Conservation (phyloP, 2,329 filamentous ascomycete species). For the Thermothelomyces thermophilus region DNA sequence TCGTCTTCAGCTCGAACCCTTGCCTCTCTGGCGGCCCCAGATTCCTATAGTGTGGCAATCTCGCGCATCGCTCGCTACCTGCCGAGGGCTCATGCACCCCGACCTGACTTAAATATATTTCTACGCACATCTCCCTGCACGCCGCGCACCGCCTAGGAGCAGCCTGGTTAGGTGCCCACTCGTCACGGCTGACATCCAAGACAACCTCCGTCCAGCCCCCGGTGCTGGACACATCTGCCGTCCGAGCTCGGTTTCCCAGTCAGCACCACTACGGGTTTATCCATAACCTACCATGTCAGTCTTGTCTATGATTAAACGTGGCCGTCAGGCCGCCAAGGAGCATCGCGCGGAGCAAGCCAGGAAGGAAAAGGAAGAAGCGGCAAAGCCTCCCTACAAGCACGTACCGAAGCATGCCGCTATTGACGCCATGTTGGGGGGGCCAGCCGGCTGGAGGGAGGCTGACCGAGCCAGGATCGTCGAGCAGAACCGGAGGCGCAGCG, state of each 20-base stretch:
- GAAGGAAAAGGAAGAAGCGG: constrained; percentile 38
- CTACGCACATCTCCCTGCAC: constrained; percentile 4
- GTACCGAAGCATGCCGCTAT: constrained; percentile 55
- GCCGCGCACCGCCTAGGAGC: constrained; percentile 1
- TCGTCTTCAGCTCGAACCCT: constrained; percentile 5
- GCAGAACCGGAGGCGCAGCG: constrained; percentile 44
- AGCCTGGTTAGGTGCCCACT: constrained; percentile 6
- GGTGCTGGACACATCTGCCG: background rate
- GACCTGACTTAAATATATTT: constrained; percentile 13
- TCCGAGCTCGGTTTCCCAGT: too few species aligned
- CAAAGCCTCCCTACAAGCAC: constrained; percentile 49
- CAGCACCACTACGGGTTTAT: background rate
- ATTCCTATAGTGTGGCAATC: constrained; percentile 4
- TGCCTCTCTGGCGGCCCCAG: background rate
- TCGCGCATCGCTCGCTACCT: constrained; percentile 10
- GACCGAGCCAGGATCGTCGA: constrained; percentile 44
- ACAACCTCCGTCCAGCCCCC: background rate
- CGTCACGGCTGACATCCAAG: constrained; percentile 8
- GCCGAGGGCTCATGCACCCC: constrained; percentile 15
- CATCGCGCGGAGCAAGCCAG: constrained; percentile 43
- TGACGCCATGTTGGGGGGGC: constrained; percentile 51
- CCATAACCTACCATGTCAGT: constrained; percentile 43
- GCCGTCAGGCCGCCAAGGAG: constrained; percentile 50
- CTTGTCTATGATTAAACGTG: constrained; percentile 47
- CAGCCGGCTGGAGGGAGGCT: constrained; percentile 43